Evolutionary conservation across 345 rosid species (phyloP).

Genomic region (Capsella bursapastoris): DNA sequence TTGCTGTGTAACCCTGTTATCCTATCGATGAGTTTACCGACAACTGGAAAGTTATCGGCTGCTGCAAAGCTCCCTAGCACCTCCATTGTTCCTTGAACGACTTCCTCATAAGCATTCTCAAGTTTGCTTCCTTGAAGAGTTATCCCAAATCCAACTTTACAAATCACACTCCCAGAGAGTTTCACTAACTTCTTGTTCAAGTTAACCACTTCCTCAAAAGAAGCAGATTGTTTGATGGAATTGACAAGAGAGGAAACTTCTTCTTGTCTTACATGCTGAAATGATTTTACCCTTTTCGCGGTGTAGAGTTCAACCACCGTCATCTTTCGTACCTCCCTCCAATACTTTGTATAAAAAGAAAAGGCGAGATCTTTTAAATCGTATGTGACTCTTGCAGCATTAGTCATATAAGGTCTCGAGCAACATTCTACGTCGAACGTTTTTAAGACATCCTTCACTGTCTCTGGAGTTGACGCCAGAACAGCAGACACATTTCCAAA

Average conservation of each 20-base stretch:
- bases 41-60: conserved; percentile 42
- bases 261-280: conserved; percentile 44
- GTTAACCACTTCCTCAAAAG: conserved; percentile 33
- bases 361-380: conserved; percentile 41
- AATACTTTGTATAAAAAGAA: conserved; percentile 40
- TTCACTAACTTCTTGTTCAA: conserved; percentile 38
- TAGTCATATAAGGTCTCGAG: conserved; percentile 45
- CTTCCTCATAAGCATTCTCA: conserved; percentile 35
- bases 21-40: conserved; percentile 48
- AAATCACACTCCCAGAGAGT: conserved; percentile 41
- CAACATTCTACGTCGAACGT: conserved; percentile 48
- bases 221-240: conserved; percentile 35
- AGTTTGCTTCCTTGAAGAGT: conserved; percentile 43
- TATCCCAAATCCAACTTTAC: conserved; percentile 49
- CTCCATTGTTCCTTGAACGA: conserved; percentile 39
- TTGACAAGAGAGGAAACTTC: conserved; percentile 43
- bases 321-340: conserved; percentile 49
- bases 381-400: conserved; percentile 40
- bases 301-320: conserved; percentile 48
- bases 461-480: conserved; percentile 52
- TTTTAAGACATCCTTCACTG: conserved; percentile 47
- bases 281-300: conserved; percentile 47
- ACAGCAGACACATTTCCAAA: conserved; percentile 50
- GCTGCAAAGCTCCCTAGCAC: conserved; percentile 44
- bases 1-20: conserved; percentile 42